Evolutionary conservation across 2,329 filamentous ascomycete genomes (phyloP).

Genomic region (Aspergillus brasiliensis): DNA sequence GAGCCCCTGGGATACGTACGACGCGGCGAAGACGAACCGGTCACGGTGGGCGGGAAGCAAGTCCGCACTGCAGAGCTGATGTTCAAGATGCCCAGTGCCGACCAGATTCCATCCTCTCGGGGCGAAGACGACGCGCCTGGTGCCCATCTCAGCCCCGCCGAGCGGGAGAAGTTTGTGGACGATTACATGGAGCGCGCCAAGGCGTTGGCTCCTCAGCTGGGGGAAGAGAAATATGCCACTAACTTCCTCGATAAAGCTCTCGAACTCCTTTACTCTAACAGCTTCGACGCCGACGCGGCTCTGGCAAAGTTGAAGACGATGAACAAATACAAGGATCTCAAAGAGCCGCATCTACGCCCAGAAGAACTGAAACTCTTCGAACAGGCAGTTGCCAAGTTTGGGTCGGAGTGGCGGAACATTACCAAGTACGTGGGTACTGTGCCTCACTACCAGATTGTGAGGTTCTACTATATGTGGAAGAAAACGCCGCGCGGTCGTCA

Average conservation of each 20-base stretch:
- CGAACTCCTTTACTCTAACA: constrained; percentile 69
- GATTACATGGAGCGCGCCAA: constrained; percentile 74
- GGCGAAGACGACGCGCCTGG: constrained; percentile 45
- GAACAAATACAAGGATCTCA: constrained; percentile 70
- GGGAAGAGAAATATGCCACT: constrained; percentile 74
- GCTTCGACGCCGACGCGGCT: constrained; percentile 71
- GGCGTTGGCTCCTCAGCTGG: constrained; percentile 64
- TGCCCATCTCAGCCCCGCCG: constrained; percentile 36
- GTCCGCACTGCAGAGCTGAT: constrained; percentile 73
- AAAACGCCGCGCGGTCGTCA: constrained; percentile 83
- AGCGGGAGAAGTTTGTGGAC: constrained; percentile 64
- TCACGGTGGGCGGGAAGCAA: constrained; percentile 65
- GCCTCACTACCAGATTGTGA: constrained; percentile 76
- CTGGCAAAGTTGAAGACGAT: constrained; percentile 69
- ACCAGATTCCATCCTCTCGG: constrained; percentile 48
- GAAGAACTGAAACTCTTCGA: constrained; percentile 88
- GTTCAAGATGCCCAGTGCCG: constrained; percentile 71
- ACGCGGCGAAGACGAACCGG: constrained; percentile 75
- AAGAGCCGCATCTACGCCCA: constrained; percentile 78
- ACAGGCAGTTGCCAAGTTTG: constrained; percentile 84
- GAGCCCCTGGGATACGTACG: constrained; percentile 82
- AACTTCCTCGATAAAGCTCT: constrained; percentile 87
- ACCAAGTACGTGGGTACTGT: constrained; percentile 80
- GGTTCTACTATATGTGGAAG: constrained; percentile 98
- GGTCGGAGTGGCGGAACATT: constrained; percentile 83